Conservation (phyloP, 768 basidiomycete genomes). For the Solioccasus polychromus region DNA sequence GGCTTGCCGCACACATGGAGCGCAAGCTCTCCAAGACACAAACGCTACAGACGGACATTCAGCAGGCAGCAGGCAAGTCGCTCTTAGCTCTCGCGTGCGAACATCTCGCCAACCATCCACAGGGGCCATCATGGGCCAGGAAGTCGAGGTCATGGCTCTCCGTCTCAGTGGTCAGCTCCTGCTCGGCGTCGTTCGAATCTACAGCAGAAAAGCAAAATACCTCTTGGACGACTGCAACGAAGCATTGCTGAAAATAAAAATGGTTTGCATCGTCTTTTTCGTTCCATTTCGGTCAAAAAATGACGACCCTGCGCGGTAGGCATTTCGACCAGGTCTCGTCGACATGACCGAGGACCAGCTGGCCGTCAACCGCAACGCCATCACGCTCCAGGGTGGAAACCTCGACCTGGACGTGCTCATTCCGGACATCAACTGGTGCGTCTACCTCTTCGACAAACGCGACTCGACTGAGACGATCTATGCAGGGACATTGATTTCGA, state of each 20-base stretch:
- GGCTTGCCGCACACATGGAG: constrained; percentile 99
- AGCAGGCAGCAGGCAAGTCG: constrained; percentile 76
- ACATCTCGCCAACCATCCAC: neutral
- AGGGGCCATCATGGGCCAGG: constrained; percentile 94
- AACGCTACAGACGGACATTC: constrained; percentile 92
- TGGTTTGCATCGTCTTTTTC: constrained; percentile 47
- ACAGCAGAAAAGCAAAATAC: constrained; percentile 97
- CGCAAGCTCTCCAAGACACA: constrained; percentile 95
- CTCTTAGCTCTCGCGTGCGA: neutral
- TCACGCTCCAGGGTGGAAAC: constrained; percentile 77
- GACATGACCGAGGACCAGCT: constrained; percentile 96
- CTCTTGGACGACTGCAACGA: constrained; percentile 97
- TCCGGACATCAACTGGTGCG: constrained; percentile 79
- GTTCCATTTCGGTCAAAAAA: neutral
- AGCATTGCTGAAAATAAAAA: constrained; percentile 90
- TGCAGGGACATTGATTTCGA: constrained; percentile 81
- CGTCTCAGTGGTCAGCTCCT: constrained; percentile 95
- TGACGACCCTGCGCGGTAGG: constrained; percentile 43
- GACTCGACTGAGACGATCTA: constrained; percentile 10
- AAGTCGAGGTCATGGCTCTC: constrained; percentile 90
- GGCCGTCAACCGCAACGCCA: constrained; percentile 80
- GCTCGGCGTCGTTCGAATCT: constrained; percentile 95
- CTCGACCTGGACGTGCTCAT: constrained; percentile 79
- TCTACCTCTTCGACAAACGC: neutral
- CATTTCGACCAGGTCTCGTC: constrained; percentile 91